Evolutionary conservation across 768 basidiomycete genomes (phyloP).

Genomic region (Trametes cingulata): DNA sequence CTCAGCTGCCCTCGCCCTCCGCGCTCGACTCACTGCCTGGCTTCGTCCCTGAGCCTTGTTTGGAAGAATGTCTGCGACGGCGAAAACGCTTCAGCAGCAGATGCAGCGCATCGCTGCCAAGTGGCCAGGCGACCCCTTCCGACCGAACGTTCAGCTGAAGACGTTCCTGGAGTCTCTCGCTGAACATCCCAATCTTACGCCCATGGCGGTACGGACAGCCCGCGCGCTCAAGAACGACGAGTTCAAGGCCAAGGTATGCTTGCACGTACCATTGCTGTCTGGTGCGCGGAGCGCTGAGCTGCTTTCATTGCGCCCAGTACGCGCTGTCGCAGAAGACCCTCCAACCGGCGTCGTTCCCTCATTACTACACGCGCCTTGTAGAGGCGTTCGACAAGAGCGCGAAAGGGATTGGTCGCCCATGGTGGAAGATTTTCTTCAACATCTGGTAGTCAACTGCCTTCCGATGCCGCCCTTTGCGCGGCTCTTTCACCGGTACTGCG

Average conservation of each 20-base stretch:
- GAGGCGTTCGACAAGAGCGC: slow-evolving; percentile 77
- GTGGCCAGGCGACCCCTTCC: slow-evolving; percentile 75
- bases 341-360: slow-evolving; percentile 68
- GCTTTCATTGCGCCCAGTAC: slow-evolving; percentile 48
- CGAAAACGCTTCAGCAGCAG: slow-evolving; percentile 45
- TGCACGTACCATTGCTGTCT: background rate
- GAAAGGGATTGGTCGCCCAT: slow-evolving; percentile 73
- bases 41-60: background rate
- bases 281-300: background rate
- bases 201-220: slow-evolving; percentile 59
- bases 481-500: background rate
- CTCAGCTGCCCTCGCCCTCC: background rate
- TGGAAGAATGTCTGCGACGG: slow-evolving; percentile 27
- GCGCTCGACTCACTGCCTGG: background rate
- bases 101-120: slow-evolving; percentile 55
- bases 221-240: slow-evolving; percentile 55
- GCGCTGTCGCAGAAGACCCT: slow-evolving; percentile 62
- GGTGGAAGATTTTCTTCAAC: slow-evolving; percentile 84
- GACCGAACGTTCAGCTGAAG: slow-evolving; percentile 74
- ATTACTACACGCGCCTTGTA: slow-evolving; percentile 70
- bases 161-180: slow-evolving; percentile 64
- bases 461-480: background rate
- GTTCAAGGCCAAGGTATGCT: slow-evolving; percentile 56
- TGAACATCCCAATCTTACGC: slow-evolving; percentile 67
- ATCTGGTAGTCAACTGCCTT: slow-evolving; percentile 53